Base-by-base conservation (phyloP, 108 stramenopile species). In the Schizochytrium sp. region DNA sequence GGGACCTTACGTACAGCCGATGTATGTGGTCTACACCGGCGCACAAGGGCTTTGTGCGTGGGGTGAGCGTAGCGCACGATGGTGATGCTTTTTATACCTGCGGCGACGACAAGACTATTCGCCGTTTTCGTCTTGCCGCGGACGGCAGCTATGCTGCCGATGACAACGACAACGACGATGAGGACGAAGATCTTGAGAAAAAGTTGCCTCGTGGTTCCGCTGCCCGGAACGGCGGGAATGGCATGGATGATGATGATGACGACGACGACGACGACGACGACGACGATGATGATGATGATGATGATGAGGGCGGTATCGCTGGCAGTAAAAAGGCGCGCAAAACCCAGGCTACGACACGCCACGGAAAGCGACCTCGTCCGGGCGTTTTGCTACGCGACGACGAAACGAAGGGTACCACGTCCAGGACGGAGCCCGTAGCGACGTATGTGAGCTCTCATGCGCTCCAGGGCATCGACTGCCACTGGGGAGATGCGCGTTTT, bases 401-500 rank as follows among this genome's bases (percentile, higher is more conserved):
- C 34, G 63, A 57, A 57, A 16, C 0, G 0, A 16, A 2, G 18
- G 19, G n/a, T 44, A 45, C 16, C 21, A 34, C 44, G n/a, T 10
- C 21, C 34, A n/a, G 25, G 21, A 1, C 25, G 14, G 63, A 69
- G 41, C 96, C 57, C 92, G 92, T 94, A 76, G 93, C 76, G 69
- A 43, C 63, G 23, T 94, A 91, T 60, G 92, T 89, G 47, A 87
- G 90, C 25, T 83, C 88, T 59, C 92, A 93, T 16, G 91, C 93
- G 5, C 97, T 99, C 90, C 96, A 96, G 90, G 95, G 95, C 10
- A 94, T 99, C 48, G 97, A 99, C 92, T 97, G 98, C 91, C 97
- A 98, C 89, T 98, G 98, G 97, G 69, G 63, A 23, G 92, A 94
- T 51, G 43, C 58, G 23, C 41, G n/a, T 57, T 91, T 93, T 23